A percentile compares a stretch with the other conserved stretches of the same genome.
Conservation (phyloP, 345 rosid genomes). For the Erysimum cheiranthoides region DNA sequence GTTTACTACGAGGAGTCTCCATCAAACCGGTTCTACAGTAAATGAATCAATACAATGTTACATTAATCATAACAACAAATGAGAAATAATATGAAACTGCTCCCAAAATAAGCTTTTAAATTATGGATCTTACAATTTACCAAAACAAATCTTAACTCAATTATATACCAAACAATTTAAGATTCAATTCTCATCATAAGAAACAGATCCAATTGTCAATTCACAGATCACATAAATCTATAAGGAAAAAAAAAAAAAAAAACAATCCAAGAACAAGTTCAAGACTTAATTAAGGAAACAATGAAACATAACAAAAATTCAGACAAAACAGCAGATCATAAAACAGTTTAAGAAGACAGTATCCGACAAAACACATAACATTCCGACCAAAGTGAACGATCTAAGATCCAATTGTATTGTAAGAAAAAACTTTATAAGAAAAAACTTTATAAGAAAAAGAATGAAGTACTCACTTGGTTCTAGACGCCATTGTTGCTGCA, state of each 20-base stretch:
- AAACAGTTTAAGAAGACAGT: too few relatives aligned
- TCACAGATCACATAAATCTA: conserved; percentile 15
- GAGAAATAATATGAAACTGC: too few relatives aligned
- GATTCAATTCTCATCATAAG: neutral
- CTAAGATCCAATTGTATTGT: too few relatives aligned
- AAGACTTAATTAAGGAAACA: too few relatives aligned
- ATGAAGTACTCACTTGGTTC: conserved; percentile 38
- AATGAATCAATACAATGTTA: conserved; percentile 12
- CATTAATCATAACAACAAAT: neutral
- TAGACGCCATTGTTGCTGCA: conserved; percentile 39
- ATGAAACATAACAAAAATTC: too few relatives aligned
- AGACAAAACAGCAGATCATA: too few relatives aligned
- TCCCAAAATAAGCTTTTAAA: neutral
- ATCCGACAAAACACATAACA: neutral
- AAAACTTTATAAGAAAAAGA: too few relatives aligned
- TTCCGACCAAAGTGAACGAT: neutral
- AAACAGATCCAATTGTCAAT: conserved; percentile 32
- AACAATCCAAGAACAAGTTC: too few relatives aligned
- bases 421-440: too few relatives aligned
- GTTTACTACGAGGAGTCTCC: conserved; percentile 80
- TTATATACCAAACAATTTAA: neutral
- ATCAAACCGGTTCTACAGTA: conserved; percentile 67
- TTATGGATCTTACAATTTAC: conserved; percentile 25
- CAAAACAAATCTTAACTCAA: neutral
- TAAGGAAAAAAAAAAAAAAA: too few relatives aligned